Conservation (phyloP, 306 rosid genomes). For the Quercus alba region DNA sequence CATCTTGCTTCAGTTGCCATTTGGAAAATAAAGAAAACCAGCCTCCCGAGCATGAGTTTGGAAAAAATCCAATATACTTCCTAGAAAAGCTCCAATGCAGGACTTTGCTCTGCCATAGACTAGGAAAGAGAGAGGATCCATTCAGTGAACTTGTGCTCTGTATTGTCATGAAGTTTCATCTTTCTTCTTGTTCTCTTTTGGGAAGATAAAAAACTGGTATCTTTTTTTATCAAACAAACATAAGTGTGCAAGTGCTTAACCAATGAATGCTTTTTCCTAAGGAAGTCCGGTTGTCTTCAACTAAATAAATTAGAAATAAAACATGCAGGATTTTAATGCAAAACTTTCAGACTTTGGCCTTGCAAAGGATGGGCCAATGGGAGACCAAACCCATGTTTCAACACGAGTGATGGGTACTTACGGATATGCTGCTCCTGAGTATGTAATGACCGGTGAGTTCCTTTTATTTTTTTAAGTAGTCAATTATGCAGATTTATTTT, state of each 20-base stretch:
- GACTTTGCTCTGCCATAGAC: neutral
- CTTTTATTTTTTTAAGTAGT: neutral
- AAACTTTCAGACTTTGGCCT: constrained; percentile 95
- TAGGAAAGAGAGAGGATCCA: neutral
- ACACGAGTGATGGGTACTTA: constrained; percentile 96
- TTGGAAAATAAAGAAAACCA: neutral
- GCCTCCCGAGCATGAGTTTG: neutral
- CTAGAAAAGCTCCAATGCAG: neutral
- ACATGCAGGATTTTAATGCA: constrained; percentile 76
- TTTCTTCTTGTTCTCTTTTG: neutral
- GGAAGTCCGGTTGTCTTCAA: neutral
- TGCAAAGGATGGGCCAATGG: constrained; percentile 97
- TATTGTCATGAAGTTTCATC: neutral
- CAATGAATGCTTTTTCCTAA: constrained; percentile 16
- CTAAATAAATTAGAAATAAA: constrained; percentile 26
- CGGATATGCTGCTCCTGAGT: constrained; percentile 96
- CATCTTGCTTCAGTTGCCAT: neutral
- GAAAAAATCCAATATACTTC: neutral
- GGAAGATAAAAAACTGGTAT: neutral
- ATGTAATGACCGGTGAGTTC: constrained; percentile 92
- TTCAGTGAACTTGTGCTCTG: neutral
- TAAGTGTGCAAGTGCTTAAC: constrained; percentile 1
- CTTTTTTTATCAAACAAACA: neutral
- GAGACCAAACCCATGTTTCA: constrained; percentile 96
- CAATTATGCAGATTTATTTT: constrained; percentile 5